Percentiles rank a stretch among this genome's conserved stretches.
These are phyloP conservation scores for Rosellinia necatrix DNA, from an alignment of 2,329 filamentous ascomycete species.

Conservation along the genomic window DNA sequence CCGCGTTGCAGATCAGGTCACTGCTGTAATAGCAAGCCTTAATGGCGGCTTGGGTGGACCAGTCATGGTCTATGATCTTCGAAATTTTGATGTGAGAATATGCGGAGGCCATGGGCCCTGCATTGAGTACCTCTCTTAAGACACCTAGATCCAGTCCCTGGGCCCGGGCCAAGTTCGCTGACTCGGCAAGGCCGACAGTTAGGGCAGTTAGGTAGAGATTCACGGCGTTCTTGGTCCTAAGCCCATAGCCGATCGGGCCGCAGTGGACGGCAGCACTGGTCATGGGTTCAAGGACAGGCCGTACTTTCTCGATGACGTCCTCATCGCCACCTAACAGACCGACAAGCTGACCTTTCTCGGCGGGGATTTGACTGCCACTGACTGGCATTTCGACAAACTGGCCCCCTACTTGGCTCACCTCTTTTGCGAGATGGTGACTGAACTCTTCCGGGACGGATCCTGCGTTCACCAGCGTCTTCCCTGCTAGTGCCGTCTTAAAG, in stretches of 20 bases:
- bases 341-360: conserved; percentile 41
- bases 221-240: conserved; percentile 42
- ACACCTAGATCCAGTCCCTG: conserved; percentile 41
- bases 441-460: conserved; percentile 38
- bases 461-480: conserved; percentile 42
- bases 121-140: conserved; percentile 38
- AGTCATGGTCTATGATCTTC: conserved; percentile 40
- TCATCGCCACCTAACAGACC: conserved; percentile 42
- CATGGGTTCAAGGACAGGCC: conserved; percentile 34
- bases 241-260: conserved; percentile 39
- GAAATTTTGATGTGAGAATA: conserved; percentile 39
- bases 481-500: conserved; percentile 33
- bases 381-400: conserved; percentile 44
- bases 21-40: conserved; percentile 42
- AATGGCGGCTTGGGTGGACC: conserved; percentile 38
- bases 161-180: conserved; percentile 40
- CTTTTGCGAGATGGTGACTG: conserved; percentile 32
- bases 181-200: conserved; percentile 41
- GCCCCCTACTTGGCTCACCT: conserved; percentile 35
- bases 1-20: conserved; percentile 36
- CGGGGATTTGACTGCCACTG: conserved; percentile 42
- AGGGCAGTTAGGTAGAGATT: conserved; percentile 40
- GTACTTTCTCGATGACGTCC: conserved; percentile 33
- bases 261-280: conserved; percentile 42
- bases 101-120: conserved; percentile 40